These are phyloP conservation scores for Macrocystidia cucumis DNA, from an alignment of 1,284 basidiomycete species.

Conservation along the genomic window DNA sequence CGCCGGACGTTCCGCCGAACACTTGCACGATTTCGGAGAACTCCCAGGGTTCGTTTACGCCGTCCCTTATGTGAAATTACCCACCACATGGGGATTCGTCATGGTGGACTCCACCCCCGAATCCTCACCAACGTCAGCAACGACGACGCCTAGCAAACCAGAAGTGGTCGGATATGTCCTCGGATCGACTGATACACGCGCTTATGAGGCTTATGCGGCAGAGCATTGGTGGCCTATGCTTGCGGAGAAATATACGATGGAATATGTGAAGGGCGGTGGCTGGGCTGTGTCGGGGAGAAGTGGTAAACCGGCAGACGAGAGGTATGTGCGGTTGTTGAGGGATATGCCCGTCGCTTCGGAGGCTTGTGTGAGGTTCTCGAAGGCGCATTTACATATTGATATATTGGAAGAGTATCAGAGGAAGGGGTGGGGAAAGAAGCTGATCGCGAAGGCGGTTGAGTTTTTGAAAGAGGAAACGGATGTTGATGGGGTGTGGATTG, in stretches of 20 bases:
- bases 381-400: conserved; percentile 64
- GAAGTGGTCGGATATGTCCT: conserved; percentile 57
- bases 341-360: conserved; percentile 39
- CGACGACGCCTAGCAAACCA: too few species aligned
- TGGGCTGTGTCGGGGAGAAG: too few species aligned
- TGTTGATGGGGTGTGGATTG: conserved; percentile 47
- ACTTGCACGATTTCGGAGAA: conserved; percentile 49
- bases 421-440: conserved; percentile 52
- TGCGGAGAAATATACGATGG: conserved; percentile 41
- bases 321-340: conserved; percentile 40
- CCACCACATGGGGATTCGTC: conserved; percentile 65
- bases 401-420: conserved; percentile 52
- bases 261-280: too few species aligned
- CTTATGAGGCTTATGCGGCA: conserved; percentile 41
- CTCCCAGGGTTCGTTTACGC: conserved; percentile 65
- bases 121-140: too few species aligned
- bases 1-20: conserved; percentile 58
- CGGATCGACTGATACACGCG: conserved; percentile 50
- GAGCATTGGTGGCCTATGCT: conserved; percentile 54
- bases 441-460: conserved; percentile 44
- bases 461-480: conserved; percentile 40
- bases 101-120: conserved; percentile 58
- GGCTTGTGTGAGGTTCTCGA: conserved; percentile 43
- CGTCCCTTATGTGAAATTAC: conserved; percentile 64
- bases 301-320: conserved; percentile 43